These are phyloP conservation scores for Dactylorhiza incarnata DNA, from an alignment of 106 monocot genomes.

Conservation along the genomic window DNA sequence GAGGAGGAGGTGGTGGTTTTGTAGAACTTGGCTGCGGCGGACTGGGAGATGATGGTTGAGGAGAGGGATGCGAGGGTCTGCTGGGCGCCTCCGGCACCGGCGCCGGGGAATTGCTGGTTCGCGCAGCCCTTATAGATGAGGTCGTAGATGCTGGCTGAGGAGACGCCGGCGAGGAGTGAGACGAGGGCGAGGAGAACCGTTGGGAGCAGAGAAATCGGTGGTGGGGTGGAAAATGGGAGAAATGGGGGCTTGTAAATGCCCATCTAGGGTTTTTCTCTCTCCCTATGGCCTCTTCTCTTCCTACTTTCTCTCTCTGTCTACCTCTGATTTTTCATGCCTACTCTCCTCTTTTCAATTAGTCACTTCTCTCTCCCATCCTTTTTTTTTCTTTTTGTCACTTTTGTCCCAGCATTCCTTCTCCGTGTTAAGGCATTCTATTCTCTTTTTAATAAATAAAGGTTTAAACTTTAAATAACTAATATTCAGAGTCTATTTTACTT, in stretches of 20 bases:
- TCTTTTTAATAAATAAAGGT: not conserved
- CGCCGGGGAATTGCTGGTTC: constrained; percentile 34
- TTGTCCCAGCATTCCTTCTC: not conserved
- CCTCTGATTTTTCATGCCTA: not conserved
- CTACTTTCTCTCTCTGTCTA: not conserved
- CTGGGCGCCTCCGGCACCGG: constrained; percentile 16
- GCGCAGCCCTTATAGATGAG: constrained; percentile 96
- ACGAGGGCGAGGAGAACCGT: constrained; percentile 3
- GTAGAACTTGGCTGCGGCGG: constrained; percentile 65
- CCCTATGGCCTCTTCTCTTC: not conserved
- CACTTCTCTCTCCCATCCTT: not conserved
- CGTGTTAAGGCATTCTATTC: not conserved
- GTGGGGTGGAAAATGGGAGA: not conserved
- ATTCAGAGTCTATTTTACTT: too few relatives aligned
- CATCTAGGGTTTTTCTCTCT: constrained; percentile 1
- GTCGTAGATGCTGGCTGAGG: constrained; percentile 35
- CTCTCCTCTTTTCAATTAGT: constrained; percentile 2
- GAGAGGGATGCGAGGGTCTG: constrained; percentile 51
- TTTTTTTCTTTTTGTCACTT: not conserved
- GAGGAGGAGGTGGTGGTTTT: constrained; percentile 59
- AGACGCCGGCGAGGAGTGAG: constrained; percentile 1
- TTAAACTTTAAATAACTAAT: too few relatives aligned
- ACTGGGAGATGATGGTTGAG: constrained; percentile 44
- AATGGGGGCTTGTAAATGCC: too few relatives aligned
- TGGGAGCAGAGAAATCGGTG: constrained; percentile 4